Evolutionary conservation across 305 asterid genomes (phyloP).

Genomic region (Andrographis paniculata): DNA sequence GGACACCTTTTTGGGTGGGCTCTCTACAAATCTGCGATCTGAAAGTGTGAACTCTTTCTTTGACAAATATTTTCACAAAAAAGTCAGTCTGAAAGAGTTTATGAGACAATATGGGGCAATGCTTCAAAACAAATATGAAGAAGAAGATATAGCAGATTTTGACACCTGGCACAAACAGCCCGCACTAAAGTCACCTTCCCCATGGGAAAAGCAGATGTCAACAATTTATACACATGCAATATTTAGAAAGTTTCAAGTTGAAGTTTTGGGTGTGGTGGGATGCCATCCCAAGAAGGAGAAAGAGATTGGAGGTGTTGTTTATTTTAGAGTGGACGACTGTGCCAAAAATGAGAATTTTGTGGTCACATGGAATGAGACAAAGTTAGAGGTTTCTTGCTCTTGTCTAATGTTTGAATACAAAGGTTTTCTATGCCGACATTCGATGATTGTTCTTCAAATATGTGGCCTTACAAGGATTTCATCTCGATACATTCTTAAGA

Average conservation of each 20-base stretch:
- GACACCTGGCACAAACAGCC: slow-evolving; percentile 96
- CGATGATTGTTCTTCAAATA: slow-evolving; percentile 88
- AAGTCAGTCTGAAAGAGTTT: slow-evolving; percentile 75
- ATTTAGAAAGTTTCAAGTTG: slow-evolving; percentile 80
- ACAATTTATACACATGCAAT: slow-evolving; percentile 74
- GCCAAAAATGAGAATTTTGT: slow-evolving; percentile 65
- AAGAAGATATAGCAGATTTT: slow-evolving; percentile 85
- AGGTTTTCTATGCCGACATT: slow-evolving; percentile 91
- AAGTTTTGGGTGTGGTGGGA: slow-evolving; percentile 92
- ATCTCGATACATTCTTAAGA: slow-evolving; percentile 59
- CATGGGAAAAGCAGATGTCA: slow-evolving; percentile 94
- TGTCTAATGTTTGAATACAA: slow-evolving; percentile 78
- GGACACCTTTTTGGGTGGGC: slow-evolving; percentile 72
- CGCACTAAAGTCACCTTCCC: slow-evolving; percentile 89
- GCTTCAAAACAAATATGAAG: slow-evolving; percentile 70
- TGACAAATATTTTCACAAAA: slow-evolving; percentile 80
- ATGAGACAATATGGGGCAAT: slow-evolving; percentile 71
- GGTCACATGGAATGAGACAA: slow-evolving; percentile 61
- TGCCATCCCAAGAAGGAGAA: slow-evolving; percentile 82
- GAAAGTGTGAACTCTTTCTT: slow-evolving; percentile 72
- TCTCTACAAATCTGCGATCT: slow-evolving; percentile 65
- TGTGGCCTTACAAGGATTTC: slow-evolving; percentile 87
- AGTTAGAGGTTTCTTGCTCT: slow-evolving; percentile 73
- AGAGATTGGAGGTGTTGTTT: slow-evolving; percentile 40
- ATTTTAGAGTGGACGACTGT: slow-evolving; percentile 74